These are phyloP conservation scores for Alternaria dauci DNA, from an alignment of 2,329 filamentous ascomycete genomes.

Conservation along the genomic window DNA sequence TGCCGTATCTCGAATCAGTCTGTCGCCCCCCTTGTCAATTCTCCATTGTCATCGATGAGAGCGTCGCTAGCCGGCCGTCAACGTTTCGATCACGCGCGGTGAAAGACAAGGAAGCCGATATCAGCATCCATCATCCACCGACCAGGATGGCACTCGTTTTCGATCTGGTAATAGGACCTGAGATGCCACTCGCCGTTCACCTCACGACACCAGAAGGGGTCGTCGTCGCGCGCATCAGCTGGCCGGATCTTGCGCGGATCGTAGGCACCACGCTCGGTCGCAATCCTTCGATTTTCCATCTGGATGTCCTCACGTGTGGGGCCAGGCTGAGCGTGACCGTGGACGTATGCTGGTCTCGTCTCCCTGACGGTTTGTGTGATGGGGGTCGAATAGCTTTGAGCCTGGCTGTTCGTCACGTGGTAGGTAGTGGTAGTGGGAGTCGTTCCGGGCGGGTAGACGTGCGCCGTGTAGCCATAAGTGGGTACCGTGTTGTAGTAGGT, in stretches of 20 bases:
- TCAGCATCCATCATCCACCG: slow-evolving; percentile 48
- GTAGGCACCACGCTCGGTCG: slow-evolving; percentile 45
- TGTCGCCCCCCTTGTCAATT: neutral
- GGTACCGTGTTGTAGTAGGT: slow-evolving; percentile 38
- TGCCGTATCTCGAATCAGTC: neutral
- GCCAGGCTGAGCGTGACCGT: slow-evolving; percentile 9
- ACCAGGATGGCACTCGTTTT: slow-evolving; percentile 50
- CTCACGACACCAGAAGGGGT: slow-evolving; percentile 51
- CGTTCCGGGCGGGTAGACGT: slow-evolving; percentile 35
- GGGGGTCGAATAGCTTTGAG: slow-evolving; percentile 8
- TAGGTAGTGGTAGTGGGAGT: slow-evolving; percentile 34
- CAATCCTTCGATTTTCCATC: slow-evolving; percentile 41
- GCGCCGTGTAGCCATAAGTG: slow-evolving; percentile 32
- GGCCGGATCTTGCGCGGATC: slow-evolving; percentile 43
- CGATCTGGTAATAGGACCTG: slow-evolving; percentile 48
- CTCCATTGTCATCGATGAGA: neutral
- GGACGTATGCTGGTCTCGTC: slow-evolving; percentile 24
- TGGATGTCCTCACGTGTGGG: slow-evolving; percentile 39
- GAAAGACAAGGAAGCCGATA: slow-evolving; percentile 45
- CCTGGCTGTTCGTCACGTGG: slow-evolving; percentile 37
- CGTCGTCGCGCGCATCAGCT: slow-evolving; percentile 42
- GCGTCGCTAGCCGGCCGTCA: neutral
- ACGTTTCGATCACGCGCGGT: slow-evolving; percentile 30
- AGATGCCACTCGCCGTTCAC: slow-evolving; percentile 48
- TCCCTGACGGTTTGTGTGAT: slow-evolving; percentile 17